A percentile compares a stretch with the other conserved stretches of the same genome.
Evolutionary conservation across 75 land plant genomes (phyloP).

Genomic region (Cupressus sempervirens): DNA sequence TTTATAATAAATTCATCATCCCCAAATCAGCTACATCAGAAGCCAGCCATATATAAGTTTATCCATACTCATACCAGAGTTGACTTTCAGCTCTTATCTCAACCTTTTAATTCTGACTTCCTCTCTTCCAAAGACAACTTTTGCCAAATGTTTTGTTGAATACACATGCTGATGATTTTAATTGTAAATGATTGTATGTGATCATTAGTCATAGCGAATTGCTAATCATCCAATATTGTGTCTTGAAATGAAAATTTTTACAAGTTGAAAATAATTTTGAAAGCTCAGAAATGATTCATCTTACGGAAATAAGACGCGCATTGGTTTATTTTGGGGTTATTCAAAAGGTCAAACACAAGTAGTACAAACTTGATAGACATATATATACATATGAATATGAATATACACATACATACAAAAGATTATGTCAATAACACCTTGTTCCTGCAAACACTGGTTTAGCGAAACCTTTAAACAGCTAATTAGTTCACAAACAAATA

Average conservation of each 20-base stretch:
- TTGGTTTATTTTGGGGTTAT: no score
- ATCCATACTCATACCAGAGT: neutral
- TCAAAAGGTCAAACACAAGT: neutral
- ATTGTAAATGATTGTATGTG: neutral
- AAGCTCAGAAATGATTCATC: neutral
- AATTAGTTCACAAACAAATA: no score
- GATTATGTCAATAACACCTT: neutral
- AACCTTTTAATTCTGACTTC: neutral
- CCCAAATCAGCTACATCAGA: neutral
- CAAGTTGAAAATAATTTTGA: neutral
- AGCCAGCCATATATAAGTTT: neutral
- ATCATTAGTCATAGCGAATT: neutral
- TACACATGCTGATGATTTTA: constrained; percentile 1
- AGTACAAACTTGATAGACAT: neutral
- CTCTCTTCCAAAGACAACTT: neutral
- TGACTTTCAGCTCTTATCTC: neutral
- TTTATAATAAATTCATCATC: neutral
- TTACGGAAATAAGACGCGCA: no score
- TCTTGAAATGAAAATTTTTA: neutral
- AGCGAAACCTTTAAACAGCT: no score
- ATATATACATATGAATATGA: no score
- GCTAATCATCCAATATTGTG: neutral
- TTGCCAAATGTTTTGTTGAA: neutral
- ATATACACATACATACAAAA: no score
- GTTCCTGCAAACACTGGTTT: neutral